These are phyloP conservation scores for Colletotrichum higginsianum DNA, from an alignment of 2,329 filamentous ascomycete species.

Conservation along the genomic window DNA sequence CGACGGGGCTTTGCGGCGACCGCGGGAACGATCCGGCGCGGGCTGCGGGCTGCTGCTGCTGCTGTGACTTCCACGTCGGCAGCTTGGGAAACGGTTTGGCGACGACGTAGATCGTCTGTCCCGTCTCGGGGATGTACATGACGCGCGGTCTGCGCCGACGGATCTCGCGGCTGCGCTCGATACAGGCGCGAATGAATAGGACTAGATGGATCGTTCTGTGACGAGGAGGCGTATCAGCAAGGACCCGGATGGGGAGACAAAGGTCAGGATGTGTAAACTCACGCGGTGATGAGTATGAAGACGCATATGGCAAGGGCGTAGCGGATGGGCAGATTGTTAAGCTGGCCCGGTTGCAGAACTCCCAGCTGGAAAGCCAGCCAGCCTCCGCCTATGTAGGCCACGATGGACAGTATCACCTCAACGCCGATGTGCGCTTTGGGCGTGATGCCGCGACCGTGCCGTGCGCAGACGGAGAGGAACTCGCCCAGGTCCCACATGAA, in stretches of 20 bases:
- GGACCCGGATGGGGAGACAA: neutral
- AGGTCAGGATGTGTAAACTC: neutral
- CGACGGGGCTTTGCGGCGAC: slow-evolving; percentile 5
- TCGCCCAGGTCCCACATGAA: slow-evolving; percentile 48
- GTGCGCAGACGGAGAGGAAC: slow-evolving; percentile 46
- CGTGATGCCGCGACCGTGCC: slow-evolving; percentile 46
- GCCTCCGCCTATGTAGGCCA: neutral
- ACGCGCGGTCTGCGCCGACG: slow-evolving; percentile 42
- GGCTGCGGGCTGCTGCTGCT: neutral
- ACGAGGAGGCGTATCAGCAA: neutral
- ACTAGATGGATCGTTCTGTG: slow-evolving; percentile 45
- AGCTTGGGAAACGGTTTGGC: slow-evolving; percentile 41
- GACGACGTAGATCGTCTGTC: slow-evolving; percentile 44
- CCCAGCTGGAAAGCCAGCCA: slow-evolving; percentile 12
- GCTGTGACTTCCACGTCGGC: slow-evolving; percentile 18
- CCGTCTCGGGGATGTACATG: slow-evolving; percentile 45
- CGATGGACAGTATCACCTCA: slow-evolving; percentile 46
- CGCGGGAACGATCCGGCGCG: slow-evolving; percentile 6
- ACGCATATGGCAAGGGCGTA: slow-evolving; percentile 1
- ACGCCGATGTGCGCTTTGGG: slow-evolving; percentile 48
- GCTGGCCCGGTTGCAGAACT: neutral
- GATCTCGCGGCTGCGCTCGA: slow-evolving; percentile 45
- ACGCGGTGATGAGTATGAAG: slow-evolving; percentile 30
- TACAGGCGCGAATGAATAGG: slow-evolving; percentile 49
- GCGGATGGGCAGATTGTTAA: neutral